These are phyloP conservation scores for Candida golubevii DNA, from an alignment of 805 yeast species.

Conservation along the genomic window DNA sequence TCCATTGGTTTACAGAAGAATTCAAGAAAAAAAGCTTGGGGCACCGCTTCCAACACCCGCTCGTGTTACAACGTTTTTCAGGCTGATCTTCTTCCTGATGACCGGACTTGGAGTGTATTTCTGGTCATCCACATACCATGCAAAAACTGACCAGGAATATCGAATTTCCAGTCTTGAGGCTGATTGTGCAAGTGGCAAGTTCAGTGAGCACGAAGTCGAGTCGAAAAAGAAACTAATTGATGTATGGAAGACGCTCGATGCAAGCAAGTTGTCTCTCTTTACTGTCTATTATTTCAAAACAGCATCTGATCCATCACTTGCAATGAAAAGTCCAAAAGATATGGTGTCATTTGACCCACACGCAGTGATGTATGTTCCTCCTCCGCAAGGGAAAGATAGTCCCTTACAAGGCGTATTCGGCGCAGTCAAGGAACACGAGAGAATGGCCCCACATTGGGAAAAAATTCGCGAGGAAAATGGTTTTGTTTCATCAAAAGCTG, in stretches of 20 bases:
- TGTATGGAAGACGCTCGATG: conserved; percentile 35
- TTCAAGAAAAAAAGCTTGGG: conserved; percentile 5
- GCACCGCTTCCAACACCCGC: conserved; percentile 27
- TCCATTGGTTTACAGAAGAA: conserved; percentile 32
- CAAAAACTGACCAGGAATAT: conserved; percentile 17
- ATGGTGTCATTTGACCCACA: conserved; percentile 25
- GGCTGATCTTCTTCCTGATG: conserved; percentile 27
- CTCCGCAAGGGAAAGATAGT: conserved; percentile 3
- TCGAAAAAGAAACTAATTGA: conserved; percentile 17
- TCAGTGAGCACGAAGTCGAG: conserved; percentile 10
- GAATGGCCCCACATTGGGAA: conserved; percentile 31
- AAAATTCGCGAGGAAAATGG: conserved; percentile 30
- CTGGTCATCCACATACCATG: conserved; percentile 11
- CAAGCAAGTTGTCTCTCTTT: conserved; percentile 33
- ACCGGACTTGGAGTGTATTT: conserved; percentile 27
- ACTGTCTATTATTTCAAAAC: conserved; percentile 52
- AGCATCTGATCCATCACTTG: conserved; percentile 45
- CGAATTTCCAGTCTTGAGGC: conserved; percentile 27
- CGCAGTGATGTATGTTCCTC: conserved; percentile 27
- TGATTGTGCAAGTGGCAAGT: conserved; percentile 26
- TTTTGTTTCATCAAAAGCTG: conserved; percentile 11
- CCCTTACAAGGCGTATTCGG: conserved; percentile 6
- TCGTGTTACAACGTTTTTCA: conserved; percentile 28
- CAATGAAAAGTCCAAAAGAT: conserved; percentile 53
- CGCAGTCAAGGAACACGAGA: conserved; percentile 12